phyloP scores from a whole-genome alignment of 257 asterid genomes.

The Euphrasia confusa region DNA sequence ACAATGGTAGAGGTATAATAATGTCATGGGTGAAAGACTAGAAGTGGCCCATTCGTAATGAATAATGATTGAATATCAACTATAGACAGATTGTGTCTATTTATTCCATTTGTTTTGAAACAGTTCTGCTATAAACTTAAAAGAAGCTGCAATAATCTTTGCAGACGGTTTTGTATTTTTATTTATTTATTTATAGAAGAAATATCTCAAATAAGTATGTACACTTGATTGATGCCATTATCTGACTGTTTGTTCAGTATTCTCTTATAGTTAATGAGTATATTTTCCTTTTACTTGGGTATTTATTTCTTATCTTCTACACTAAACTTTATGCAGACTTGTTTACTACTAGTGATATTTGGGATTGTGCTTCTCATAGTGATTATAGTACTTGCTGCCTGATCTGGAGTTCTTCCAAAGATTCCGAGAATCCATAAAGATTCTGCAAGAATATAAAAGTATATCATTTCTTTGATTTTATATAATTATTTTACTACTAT shows the following conservation, averaged over 20 bases:
- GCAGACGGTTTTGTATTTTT: not conserved
- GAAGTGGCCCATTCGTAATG: not conserved
- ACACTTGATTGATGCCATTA: not conserved
- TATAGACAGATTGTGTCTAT: not conserved
- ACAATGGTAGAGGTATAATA: not conserved
- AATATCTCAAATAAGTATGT: not conserved
- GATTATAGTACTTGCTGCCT: constrained; percentile 70
- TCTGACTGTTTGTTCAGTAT: not conserved
- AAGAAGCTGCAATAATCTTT: not conserved
- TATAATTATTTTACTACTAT: not conserved
- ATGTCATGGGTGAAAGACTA: not conserved
- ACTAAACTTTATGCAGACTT: constrained; percentile 46
- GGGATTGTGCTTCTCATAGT: constrained; percentile 78
- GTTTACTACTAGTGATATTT: constrained; percentile 83
- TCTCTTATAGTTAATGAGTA: constrained; percentile 4
- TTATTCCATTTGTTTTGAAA: not conserved
- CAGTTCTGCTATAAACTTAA: not conserved
- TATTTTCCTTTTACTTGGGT: not conserved
- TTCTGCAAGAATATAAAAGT: constrained; percentile 18
- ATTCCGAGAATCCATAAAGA: constrained; percentile 11
- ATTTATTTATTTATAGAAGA: not conserved
- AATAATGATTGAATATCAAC: not conserved
- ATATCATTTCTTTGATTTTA: not conserved
- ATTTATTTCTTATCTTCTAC: not conserved
- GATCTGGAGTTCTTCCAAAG: constrained; percentile 18